Percentiles rank a stretch among this genome's conserved stretches.
phyloP scores from a whole-genome alignment of 805 yeast species.

The Clavispora fructus region DNA sequence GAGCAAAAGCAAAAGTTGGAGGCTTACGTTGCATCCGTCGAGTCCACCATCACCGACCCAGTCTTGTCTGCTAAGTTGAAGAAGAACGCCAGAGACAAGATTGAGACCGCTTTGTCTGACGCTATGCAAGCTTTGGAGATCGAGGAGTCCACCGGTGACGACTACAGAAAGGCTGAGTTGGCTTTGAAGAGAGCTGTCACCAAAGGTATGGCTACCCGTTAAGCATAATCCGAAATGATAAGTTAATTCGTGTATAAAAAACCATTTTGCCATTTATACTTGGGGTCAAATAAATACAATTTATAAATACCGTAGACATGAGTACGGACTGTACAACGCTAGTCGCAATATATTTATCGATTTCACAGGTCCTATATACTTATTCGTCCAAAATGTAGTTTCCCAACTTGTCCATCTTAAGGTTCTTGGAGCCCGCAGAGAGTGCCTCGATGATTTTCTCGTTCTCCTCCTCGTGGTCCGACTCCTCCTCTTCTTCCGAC shows the following conservation, averaged over 20 bases:
- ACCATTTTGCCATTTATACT: constrained; percentile 8
- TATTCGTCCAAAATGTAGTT: constrained; percentile 63
- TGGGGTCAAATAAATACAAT: constrained; percentile 1
- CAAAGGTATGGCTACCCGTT: constrained; percentile 98
- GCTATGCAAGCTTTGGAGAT: constrained; percentile 97
- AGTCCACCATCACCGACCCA: constrained; percentile 96
- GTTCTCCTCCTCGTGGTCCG: constrained; percentile 30
- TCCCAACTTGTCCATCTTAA: constrained; percentile 79
- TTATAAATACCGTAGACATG: background rate
- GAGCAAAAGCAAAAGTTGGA: constrained; percentile 80
- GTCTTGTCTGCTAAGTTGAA: constrained; percentile 93
- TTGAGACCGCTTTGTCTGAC: constrained; percentile 95
- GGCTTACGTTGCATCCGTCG: constrained; percentile 75
- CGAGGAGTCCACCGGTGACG: constrained; percentile 95
- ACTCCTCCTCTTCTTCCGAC: constrained; percentile 28
- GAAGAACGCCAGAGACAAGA: constrained; percentile 95
- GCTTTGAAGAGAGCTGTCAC: constrained; percentile 98
- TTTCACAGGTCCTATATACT: background rate
- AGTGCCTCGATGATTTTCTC: constrained; percentile 67
- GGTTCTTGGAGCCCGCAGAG: constrained; percentile 53
- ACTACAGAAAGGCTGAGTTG: constrained; percentile 98
- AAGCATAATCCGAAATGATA: constrained; percentile 31
- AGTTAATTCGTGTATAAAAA: constrained; percentile 16
- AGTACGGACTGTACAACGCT: too few species aligned
- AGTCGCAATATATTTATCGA: background rate